phyloP scores from a whole-genome alignment of 768 basidiomycete species.

The Suillus cothurnatus region DNA sequence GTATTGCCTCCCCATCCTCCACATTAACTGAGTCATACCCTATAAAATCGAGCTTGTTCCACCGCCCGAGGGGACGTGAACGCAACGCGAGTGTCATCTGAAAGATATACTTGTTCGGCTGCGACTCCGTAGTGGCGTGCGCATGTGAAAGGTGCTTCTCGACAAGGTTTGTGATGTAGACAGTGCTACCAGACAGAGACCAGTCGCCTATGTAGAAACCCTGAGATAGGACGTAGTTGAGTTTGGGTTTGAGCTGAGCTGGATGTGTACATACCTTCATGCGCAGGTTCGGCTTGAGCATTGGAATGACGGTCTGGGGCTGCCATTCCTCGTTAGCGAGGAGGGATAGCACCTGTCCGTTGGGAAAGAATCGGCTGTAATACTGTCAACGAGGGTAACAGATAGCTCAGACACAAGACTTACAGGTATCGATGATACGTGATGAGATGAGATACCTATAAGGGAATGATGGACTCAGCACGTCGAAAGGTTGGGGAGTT shows the following conservation, averaged over 20 bases:
- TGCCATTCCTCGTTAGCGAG: slow-evolving; percentile 77
- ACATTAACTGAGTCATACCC: slow-evolving; percentile 76
- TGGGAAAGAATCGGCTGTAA: slow-evolving; percentile 79
- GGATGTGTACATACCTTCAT: slow-evolving; percentile 58
- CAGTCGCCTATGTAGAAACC: slow-evolving; percentile 75
- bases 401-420: slow-evolving; percentile 26
- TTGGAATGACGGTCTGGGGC: slow-evolving; percentile 73
- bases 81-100: slow-evolving; percentile 70
- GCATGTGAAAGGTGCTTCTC: slow-evolving; percentile 39
- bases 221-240: slow-evolving; percentile 38
- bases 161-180: slow-evolving; percentile 64
- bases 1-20: slow-evolving; percentile 70
- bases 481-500: background rate
- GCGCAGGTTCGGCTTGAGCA: slow-evolving; percentile 73
- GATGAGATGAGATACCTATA: slow-evolving; percentile 78
- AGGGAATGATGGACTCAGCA: slow-evolving; percentile 11
- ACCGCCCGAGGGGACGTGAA: slow-evolving; percentile 76
- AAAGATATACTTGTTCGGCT: slow-evolving; percentile 59
- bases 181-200: slow-evolving; percentile 61
- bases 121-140: slow-evolving; percentile 14
- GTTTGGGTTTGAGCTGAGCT: background rate
- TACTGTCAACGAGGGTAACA: slow-evolving; percentile 9
- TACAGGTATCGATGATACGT: slow-evolving; percentile 93
- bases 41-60: slow-evolving; percentile 78
- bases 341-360: slow-evolving; percentile 84